phyloP scores from a whole-genome alignment of 768 basidiomycete species.

The Mycena rebaudengoi region DNA sequence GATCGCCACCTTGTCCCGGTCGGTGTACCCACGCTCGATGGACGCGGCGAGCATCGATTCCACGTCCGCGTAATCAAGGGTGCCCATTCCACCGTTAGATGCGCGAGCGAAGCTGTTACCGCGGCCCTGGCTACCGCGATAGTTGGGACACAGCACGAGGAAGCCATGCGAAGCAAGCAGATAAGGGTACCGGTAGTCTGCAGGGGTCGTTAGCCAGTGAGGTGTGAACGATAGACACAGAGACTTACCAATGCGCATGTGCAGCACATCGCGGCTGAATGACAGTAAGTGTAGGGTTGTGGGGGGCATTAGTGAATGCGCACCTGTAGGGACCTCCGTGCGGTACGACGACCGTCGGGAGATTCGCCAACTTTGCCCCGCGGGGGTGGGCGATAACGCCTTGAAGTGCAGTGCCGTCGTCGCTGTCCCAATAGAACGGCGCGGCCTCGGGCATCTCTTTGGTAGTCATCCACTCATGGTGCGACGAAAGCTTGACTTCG shows the following conservation, averaged over 20 bases:
- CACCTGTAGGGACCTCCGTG: constrained; percentile 25
- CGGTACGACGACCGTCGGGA: constrained; percentile 19
- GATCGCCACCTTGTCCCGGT: constrained; percentile 20
- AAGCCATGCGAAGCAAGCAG: constrained; percentile 22
- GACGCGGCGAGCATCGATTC: constrained; percentile 25
- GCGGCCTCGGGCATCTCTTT: constrained; percentile 18
- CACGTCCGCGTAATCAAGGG: constrained; percentile 19
- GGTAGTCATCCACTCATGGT: constrained; percentile 18
- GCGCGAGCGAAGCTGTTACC: constrained; percentile 12
- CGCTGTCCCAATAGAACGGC: constrained; percentile 21
- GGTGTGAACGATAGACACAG: neutral
- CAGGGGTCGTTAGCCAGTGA: neutral
- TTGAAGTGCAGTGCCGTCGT: constrained; percentile 17
- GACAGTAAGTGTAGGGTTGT: too few relatives aligned
- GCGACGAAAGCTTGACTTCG: constrained; percentile 22
- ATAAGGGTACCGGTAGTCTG: constrained; percentile 4
- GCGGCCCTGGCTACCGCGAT: constrained; percentile 24
- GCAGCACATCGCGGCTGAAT: too few relatives aligned
- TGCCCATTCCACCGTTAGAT: constrained; percentile 21
- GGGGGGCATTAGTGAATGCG: too few relatives aligned
- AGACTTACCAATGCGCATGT: constrained; percentile 6
- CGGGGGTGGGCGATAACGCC: constrained; percentile 16
- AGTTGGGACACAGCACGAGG: constrained; percentile 22
- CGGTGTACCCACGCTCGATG: constrained; percentile 11
- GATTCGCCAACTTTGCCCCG: neutral